Percentiles rank a stretch among this genome's conserved stretches.
Conservation (phyloP, 225 moss, liverwort and hornwort genomes). For the Sphagnum tenellum region DNA sequence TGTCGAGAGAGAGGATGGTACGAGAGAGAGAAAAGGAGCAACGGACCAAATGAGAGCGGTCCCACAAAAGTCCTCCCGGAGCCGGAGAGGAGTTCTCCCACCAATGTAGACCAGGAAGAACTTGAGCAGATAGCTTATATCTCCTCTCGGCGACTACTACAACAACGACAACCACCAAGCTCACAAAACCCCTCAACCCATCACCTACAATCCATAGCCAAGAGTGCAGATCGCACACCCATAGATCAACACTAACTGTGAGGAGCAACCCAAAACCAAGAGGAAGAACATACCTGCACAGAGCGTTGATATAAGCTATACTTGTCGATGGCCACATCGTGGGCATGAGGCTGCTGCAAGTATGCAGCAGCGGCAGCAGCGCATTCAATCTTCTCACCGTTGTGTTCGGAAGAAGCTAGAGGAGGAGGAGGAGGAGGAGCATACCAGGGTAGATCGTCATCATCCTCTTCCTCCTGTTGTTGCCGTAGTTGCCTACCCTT, state of each 20-base stretch:
- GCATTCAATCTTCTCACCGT: too few relatives aligned
- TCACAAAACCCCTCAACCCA: background rate
- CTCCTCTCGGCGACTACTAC: slow-evolving; percentile 37
- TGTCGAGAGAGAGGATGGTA: too few relatives aligned
- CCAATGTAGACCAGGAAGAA: slow-evolving; percentile 48
- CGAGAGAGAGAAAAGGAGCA: too few relatives aligned
- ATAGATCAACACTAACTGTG: background rate
- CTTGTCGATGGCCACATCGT: slow-evolving; percentile 10
- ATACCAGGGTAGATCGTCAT: too few relatives aligned
- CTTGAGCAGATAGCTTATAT: slow-evolving; percentile 45
- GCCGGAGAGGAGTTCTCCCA: slow-evolving; percentile 33
- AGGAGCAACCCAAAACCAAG: background rate
- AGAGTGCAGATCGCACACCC: background rate
- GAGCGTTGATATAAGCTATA: slow-evolving; percentile 35
- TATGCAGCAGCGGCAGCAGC: too few relatives aligned
- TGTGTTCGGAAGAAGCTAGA: too few relatives aligned
- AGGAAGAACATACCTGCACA: slow-evolving; percentile 16
- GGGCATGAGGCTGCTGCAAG: too few relatives aligned
- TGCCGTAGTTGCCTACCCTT: too few relatives aligned
- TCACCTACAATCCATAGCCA: background rate
- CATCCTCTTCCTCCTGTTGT: too few relatives aligned
- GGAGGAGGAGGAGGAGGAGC: too few relatives aligned
- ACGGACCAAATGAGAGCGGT: slow-evolving; percentile 39
- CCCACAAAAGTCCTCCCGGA: slow-evolving; percentile 50
- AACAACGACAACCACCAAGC: slow-evolving; percentile 4